A percentile compares a stretch with the other conserved stretches of the same genome.
Conservation (phyloP, 2,329 filamentous ascomycete species). For the Thielaviopsis euricoi region DNA sequence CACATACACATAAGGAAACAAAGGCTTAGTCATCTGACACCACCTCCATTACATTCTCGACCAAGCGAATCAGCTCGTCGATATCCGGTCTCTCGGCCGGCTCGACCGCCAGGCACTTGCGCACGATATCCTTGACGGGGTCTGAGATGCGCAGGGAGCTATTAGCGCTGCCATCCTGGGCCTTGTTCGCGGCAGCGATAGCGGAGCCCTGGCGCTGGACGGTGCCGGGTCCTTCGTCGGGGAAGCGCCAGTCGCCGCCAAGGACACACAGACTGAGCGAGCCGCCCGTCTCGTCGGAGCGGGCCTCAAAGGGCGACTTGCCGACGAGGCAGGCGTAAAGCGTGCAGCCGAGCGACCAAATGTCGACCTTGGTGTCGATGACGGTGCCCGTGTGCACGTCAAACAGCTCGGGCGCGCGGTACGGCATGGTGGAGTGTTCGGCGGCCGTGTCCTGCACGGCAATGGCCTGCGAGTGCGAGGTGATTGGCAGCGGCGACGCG, state of each 20-base stretch:
- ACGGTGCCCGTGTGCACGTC: conserved; percentile 87
- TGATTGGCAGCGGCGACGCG: conserved; percentile 74
- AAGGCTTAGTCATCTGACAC: conserved; percentile 39
- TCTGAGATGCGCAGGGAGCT: conserved; percentile 47
- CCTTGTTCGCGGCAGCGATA: conserved; percentile 8
- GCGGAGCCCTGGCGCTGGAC: conserved; percentile 25
- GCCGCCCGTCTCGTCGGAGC: conserved; percentile 89
- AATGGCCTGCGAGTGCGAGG: conserved; percentile 75
- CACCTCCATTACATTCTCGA: conserved; percentile 54
- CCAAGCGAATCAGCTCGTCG: conserved; percentile 61
- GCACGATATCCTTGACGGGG: conserved; percentile 70
- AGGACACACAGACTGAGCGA: conserved; percentile 83
- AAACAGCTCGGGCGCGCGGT: conserved; percentile 92
- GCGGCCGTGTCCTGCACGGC: conserved; percentile 88
- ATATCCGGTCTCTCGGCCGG: conserved; percentile 76
- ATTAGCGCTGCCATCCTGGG: background rate
- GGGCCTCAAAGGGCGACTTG: conserved; percentile 91
- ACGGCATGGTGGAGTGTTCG: conserved; percentile 96
- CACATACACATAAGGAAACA: too few relatives aligned
- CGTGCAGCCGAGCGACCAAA: conserved; percentile 96
- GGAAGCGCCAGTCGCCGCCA: conserved; percentile 91
- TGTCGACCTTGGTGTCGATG: conserved; percentile 92
- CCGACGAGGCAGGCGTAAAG: conserved; percentile 91
- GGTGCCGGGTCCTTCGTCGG: conserved; percentile 59
- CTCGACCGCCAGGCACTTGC: conserved; percentile 74